phyloP scores from a whole-genome alignment of 1,139 yeast species.

The Lodderomyces pseudojiufengensis region DNA sequence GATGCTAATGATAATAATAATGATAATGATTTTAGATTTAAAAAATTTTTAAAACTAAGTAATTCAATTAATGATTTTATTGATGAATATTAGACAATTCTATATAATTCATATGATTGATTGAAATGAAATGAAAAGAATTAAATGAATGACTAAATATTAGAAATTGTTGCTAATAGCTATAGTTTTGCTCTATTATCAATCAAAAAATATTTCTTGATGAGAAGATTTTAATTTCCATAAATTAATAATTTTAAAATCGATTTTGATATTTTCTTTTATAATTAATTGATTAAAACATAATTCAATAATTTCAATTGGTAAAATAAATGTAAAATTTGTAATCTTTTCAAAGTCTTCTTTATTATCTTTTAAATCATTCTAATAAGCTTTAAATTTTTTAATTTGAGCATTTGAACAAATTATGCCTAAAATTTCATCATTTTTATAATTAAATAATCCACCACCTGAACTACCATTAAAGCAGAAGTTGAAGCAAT shows the following conservation, averaged over 20 bases:
- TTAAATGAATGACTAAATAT: too few relatives aligned
- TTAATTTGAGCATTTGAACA: constrained; percentile 57
- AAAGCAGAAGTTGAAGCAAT: constrained; percentile 67
- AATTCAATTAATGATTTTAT: constrained; percentile 14
- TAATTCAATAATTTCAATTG: constrained; percentile 24
- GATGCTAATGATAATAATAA: too few relatives aligned
- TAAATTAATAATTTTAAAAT: constrained; percentile 17
- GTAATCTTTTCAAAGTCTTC: constrained; percentile 27
- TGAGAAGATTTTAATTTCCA: constrained; percentile 27
- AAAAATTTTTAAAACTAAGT: too few relatives aligned
- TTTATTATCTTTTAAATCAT: constrained; percentile 6
- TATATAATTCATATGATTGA: too few relatives aligned
- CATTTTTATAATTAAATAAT: constrained; percentile 31
- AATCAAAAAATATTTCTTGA: constrained; percentile 18
- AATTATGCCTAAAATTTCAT: constrained; percentile 51
- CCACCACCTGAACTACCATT: constrained; percentile 80
- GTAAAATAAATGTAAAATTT: constrained; percentile 27
- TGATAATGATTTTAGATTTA: too few relatives aligned
- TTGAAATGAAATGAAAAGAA: too few relatives aligned
- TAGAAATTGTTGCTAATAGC: too few relatives aligned
- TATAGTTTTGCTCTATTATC: too few relatives aligned
- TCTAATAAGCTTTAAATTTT: constrained; percentile 14
- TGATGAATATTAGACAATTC: constrained; percentile 15
- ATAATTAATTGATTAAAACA: constrained; percentile 13
- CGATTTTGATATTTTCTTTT: constrained; percentile 12